Base-by-base conservation (phyloP, 164 flowering plant genomes). In the Protea cynaroides region DNA sequence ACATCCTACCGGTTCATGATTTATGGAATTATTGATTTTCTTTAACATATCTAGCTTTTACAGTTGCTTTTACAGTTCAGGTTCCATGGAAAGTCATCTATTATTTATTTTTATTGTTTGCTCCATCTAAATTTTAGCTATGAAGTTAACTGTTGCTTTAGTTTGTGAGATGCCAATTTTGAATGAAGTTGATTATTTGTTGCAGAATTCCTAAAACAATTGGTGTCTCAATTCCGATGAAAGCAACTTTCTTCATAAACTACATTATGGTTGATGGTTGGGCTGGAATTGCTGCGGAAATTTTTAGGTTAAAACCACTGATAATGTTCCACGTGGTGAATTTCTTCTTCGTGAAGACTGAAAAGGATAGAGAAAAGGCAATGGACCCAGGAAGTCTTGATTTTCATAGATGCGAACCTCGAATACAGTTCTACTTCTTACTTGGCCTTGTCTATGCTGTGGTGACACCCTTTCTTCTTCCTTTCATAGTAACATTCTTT, bases 201-300 rank as follows among this genome's bases (percentile, higher is more conserved):
- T 80, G 81, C 86, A 91, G 97, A 0, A 86, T 92, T 50, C 88
- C 98, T 21, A 77, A 67, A 67, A 86, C 86, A n/a, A 74, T 89
- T 61, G 98, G 95, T 61, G 86, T 70, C 37, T 78, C 96, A 13
- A 92, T 92, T 61, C 98, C 98, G 12, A 83, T 84, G 96, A 92
- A 88, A 70, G 98, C 98, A 56, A 92, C 96, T 21, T 92, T 92
- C 78, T 92, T 92, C 71, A 90, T 92, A 49, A 90, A 96, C 37
- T 92, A 84, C 25, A 85, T 86, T 57, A 92, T 92, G 98, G 90
- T 92, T 24, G 98, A 92, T 75, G 98, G 98, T 47, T 92, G 97
- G 98, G 96, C 97, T 68, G 97, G 98, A 57, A 63, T 81, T 52
- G 92, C 97, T 61, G 97, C 82, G 29, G 98, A 93, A 76, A 82